Conservation (phyloP, 225 moss, liverwort and hornwort species). For the Polytrichum commune region DNA sequence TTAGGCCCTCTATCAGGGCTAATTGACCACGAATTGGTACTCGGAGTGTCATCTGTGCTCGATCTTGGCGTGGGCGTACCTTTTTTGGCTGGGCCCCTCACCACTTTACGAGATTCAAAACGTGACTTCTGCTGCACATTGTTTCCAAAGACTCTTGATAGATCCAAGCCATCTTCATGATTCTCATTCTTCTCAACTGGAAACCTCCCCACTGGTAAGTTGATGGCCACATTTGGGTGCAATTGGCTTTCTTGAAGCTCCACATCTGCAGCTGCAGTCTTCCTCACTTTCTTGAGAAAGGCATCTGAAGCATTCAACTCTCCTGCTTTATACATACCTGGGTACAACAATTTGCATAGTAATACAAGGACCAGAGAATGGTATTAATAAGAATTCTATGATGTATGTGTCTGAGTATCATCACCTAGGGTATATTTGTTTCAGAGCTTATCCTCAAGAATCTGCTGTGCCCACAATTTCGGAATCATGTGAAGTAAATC, state of each 20-base stretch:
- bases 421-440: too few species aligned
- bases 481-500: too few species aligned
- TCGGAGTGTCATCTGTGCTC: neutral
- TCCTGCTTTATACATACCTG: constrained; percentile 11
- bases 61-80: neutral
- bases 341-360: neutral
- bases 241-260: neutral
- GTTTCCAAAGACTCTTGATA: neutral
- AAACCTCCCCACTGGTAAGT: constrained; percentile 6
- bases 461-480: too few species aligned
- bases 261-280: neutral
- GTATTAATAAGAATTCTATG: too few species aligned
- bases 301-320: neutral
- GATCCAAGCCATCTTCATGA: neutral
- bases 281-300: constrained; percentile 3
- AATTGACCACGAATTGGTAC: neutral
- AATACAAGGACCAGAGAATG: too few species aligned
- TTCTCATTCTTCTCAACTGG: neutral
- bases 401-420: too few species aligned
- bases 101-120: neutral
- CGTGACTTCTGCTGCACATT: constrained; percentile 3
- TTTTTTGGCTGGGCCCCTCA: neutral
- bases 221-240: neutral
- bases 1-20: neutral
- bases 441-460: too few species aligned